Evolutionary conservation across 2,329 filamentous ascomycete genomes (phyloP), one percentile per base, ranked within the genome.

Genomic region (Neoarthrinium moseri): DNA sequence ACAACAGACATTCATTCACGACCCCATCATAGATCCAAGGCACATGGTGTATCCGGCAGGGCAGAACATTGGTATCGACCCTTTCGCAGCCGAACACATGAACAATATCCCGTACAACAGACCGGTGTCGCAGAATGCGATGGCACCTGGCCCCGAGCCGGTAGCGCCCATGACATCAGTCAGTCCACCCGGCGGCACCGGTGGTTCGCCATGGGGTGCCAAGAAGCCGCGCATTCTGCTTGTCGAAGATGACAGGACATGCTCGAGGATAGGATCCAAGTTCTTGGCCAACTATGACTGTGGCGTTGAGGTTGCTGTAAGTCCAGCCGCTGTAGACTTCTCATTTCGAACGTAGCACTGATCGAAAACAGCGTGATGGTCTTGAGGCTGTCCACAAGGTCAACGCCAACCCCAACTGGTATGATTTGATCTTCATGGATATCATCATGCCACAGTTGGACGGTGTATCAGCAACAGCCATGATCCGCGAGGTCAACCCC

Each of bases 381-480:
- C 75, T 95, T 35, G 90, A 96, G 64, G 94, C 94, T 42, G 91
- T 96, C 39, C 89, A 87, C 61, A 94, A 94, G 62, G 86, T 96
- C 40, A 81, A 75, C 55, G 63, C 66, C 27, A 71, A 74, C 8
- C 63, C 65, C 6, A 66, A 69, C 22, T 66, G 77, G 24, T 86
- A 80, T 56, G 81, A 87, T 54, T 69, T 87, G 44, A 89, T 92
- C 52, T 80, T 92, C 51, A 92, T 92, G 88, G 88, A 94, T 62
- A 92, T 99, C 53, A 95, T 99, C 56, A 97, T 99, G 94, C 94
- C 94, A 5, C 87, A 91, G 53, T 76, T 97, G 44, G 94, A 97
- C 59, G 94, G 94, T 56, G 91, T 97, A 5, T 96, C 91, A 13
- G 92, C 94, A 3, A 96, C 91, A 47, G 89, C 94, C 60, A 83